Evolutionary conservation across 176 grass and related monocot genomes (phyloP), one percentile per base, ranked within the genome.

Genomic region (Carex parvula): DNA sequence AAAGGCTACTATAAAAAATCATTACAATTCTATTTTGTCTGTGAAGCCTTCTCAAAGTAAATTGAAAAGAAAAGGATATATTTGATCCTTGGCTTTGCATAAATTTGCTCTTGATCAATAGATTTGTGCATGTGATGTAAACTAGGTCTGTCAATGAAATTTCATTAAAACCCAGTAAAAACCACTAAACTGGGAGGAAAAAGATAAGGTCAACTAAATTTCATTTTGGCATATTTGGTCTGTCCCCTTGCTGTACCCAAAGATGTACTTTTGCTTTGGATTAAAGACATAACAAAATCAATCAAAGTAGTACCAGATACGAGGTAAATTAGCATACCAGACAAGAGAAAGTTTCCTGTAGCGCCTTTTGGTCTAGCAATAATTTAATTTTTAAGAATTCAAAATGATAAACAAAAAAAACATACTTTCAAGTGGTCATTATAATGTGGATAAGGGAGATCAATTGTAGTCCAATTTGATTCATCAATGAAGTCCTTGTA

Each of bases 401-500:
- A 48, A 11, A 61, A 61, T 21, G 9, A 17, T 52, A 29, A 44
- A 30, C n/a, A n/a, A 29, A 24, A 26, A 22, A 22, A 26, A 75
- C 5, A 8, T 83, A 95, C 93, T 54, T 89, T 86, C 13, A 88
- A 16, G 76, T 82, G 1, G 3, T 18, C 18, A 52, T 65, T 85
- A 82, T 4, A 85, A 85, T 87, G 85, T 10, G 59, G 64, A 74
- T 90, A 91, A 44, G 89, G 44, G 86, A 97, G 10, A 80, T 91
- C 18, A 75, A 97, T 83, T 2, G 80, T 75, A 18, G 91, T 88
- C 91, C 91, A 97, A 72, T 60, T 64, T 0, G 94, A 90, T 60
- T 97, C 94, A 70, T 93, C 70, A 8, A 81, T 81, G 70, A 60
- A 84, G 33, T 84, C 84, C 64, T 88, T 85, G 56, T 86, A 97